A percentile compares a stretch with the other conserved stretches of the same genome.
phyloP scores from a whole-genome alignment of 192 early-diverging fungal species.

The Gigaspora rosea region DNA sequence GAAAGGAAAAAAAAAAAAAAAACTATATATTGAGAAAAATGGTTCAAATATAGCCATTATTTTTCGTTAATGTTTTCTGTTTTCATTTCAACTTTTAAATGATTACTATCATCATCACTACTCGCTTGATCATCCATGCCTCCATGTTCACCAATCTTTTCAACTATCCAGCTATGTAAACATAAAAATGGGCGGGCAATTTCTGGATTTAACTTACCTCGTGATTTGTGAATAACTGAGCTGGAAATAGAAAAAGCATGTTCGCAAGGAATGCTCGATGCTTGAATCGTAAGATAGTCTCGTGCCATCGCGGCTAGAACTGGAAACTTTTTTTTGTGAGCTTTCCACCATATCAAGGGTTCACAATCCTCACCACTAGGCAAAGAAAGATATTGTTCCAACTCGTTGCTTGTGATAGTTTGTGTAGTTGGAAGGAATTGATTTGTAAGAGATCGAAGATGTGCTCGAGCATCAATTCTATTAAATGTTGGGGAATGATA shows the following conservation, averaged over 20 bases:
- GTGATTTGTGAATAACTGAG: too few species aligned
- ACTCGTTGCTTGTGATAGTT: not conserved
- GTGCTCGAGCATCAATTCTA: not conserved
- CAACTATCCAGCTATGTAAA: too few species aligned
- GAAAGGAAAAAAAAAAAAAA: too few species aligned
- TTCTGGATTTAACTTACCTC: too few species aligned
- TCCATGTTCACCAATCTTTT: too few species aligned
- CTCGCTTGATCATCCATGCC: too few species aligned
- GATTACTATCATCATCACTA: too few species aligned
- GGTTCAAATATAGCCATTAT: too few species aligned
- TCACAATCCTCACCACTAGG: not conserved
- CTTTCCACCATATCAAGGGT: not conserved
- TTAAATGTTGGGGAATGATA: not conserved
- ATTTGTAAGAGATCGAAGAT: not conserved
- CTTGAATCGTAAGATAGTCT: not conserved
- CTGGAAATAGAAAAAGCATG: not conserved
- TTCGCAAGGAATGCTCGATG: not conserved
- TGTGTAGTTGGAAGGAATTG: not conserved
- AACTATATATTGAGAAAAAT: too few species aligned
- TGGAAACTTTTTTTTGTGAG: not conserved
- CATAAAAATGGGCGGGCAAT: too few species aligned
- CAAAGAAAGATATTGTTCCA: constrained; percentile 12
- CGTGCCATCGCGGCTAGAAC: not conserved
- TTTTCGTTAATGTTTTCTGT: too few species aligned
- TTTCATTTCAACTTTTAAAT: too few species aligned